A percentile compares a stretch with the other conserved stretches of the same genome.
Conservation (phyloP, 495 filamentous ascomycete genomes). For the Penicillium verhagenii region DNA sequence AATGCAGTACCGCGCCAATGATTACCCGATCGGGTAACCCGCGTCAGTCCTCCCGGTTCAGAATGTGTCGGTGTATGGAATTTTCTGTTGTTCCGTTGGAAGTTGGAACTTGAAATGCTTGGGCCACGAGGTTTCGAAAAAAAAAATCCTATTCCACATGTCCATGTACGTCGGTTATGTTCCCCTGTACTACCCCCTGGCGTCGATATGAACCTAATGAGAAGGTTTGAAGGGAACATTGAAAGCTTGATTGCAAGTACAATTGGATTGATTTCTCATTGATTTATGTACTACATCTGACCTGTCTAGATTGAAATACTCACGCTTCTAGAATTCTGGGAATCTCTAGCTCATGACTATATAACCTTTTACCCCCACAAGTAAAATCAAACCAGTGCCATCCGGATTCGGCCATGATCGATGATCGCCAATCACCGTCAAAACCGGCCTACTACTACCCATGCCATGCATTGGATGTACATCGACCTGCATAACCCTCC, state of each 20-base stretch:
- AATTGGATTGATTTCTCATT: no score
- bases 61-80: conserved; percentile 1
- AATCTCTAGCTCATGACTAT: background rate
- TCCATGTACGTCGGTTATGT: background rate
- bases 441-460: background rate
- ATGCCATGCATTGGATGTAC: background rate
- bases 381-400: background rate
- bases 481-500: background rate
- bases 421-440: background rate
- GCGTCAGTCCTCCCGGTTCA: conserved; percentile 2
- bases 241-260: background rate
- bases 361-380: no score
- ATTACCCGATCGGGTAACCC: conserved; percentile 14
- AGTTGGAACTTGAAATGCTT: background rate
- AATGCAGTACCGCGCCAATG: conserved; percentile 56
- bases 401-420: background rate
- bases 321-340: no score
- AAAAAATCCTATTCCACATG: no score
- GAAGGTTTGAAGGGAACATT: background rate
- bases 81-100: no score
- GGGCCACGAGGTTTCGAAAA: background rate
- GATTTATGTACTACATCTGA: no score
- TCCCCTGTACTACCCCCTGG: background rate
- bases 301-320: no score
- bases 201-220: background rate